Conservation (phyloP, 2,329 filamentous ascomycete genomes). For the Beauveria sp. region DNA sequence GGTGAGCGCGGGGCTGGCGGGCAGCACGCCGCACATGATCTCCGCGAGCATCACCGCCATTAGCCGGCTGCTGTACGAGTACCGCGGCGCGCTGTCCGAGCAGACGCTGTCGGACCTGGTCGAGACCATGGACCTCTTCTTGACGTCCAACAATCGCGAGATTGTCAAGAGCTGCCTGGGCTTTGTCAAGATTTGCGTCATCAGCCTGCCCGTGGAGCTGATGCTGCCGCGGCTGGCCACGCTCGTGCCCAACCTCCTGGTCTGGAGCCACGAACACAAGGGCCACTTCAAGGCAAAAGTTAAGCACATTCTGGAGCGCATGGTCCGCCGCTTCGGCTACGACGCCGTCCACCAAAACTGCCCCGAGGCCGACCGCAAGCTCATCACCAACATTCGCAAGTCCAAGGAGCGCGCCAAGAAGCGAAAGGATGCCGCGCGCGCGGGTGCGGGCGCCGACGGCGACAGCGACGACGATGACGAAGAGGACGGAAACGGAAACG, state of each 20-base stretch:
- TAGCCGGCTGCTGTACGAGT: conserved; percentile 88
- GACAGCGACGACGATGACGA: conserved; percentile 51
- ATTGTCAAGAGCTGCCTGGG: conserved; percentile 92
- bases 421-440: conserved; percentile 66
- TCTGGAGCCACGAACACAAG: conserved; percentile 98
- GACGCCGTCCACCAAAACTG: conserved; percentile 72
- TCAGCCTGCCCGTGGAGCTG: conserved; percentile 71
- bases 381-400: conserved; percentile 92
- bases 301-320: conserved; percentile 93
- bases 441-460: conserved; percentile 41
- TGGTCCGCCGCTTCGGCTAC: conserved; percentile 85
- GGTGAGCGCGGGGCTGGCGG: conserved; percentile 91
- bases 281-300: conserved; percentile 95
- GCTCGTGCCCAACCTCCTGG: conserved; percentile 82
- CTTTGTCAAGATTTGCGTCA: conserved; percentile 93
- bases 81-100: conserved; percentile 60
- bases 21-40: conserved; percentile 92
- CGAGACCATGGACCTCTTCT: conserved; percentile 90
- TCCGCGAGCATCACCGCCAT: conserved; percentile 94
- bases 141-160: conserved; percentile 93
- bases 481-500: conserved; percentile 34
- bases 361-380: conserved; percentile 79
- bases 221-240: conserved; percentile 69
- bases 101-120: conserved; percentile 76
- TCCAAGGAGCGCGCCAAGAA: conserved; percentile 84